Base-by-base conservation (phyloP, 2,329 filamentous ascomycete genomes). In the Colletotrichum sp. region DNA sequence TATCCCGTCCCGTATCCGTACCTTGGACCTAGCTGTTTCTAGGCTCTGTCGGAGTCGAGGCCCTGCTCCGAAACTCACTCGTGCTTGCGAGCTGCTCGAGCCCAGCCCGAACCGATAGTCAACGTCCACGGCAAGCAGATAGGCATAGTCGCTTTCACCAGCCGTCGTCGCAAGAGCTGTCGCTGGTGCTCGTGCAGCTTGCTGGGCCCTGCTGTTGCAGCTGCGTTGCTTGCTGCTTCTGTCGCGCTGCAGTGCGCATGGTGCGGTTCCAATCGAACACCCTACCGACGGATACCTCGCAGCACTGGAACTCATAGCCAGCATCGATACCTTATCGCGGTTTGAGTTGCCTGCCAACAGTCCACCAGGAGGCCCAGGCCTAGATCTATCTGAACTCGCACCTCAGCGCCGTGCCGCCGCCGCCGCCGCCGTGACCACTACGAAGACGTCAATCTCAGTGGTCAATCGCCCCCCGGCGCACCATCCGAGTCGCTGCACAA, bases 371-470 rank as follows among this genome's bases (percentile, higher is more conserved):
- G 32, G 18, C 59, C 15, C 59, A 62, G 59, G 59, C 59, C 18
- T 34, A 30, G 32, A 32, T 32, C 59, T 32, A 34, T 32, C 8
- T 39, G 28, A 55, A 72, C 9, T 68, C 55, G 36, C 57, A 49
- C n/a, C 44, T 49, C 44, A 72, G 69, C 71, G 16, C 57, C 69
- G 26, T 67, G 49, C 21, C 70, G 63, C 68, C 39, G 68, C 63
- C 69, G 68, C 69, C 69, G 49, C 21, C 70, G 63, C 68, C 55
- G 68, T 68, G 73, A 72, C 73, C 69, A 55, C 63, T 62, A 63
- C 39, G 21, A 36, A 62, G 32, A 62, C 59, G 44, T 49, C n/a
- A 49, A 49, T 49, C 44, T 21, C 44, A 49, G 44, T 49, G 44
- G 44, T 49, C 44, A 21, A 49, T 49, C 39, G 39, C 28, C 13